phyloP scores from a whole-genome alignment of 1,284 basidiomycete genomes.

The Cutaneotrichosporon mucoides region DNA sequence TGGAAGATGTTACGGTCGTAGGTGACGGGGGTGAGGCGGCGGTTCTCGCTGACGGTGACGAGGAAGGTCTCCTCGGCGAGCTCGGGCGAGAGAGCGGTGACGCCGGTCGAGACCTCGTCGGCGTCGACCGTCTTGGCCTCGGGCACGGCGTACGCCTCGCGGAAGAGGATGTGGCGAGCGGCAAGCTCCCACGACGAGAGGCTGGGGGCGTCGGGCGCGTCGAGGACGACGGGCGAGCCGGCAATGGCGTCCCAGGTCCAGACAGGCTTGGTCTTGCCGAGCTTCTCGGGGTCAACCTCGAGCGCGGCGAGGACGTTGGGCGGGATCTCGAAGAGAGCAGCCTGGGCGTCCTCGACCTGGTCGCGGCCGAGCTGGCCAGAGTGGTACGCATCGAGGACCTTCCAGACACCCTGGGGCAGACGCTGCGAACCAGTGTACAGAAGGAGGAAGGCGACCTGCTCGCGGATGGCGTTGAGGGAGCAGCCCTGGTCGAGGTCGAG shows the following conservation, averaged over 20 bases:
- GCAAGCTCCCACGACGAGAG: slow-evolving; percentile 70
- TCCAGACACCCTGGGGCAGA: slow-evolving; percentile 40
- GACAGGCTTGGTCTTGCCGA: slow-evolving; percentile 37
- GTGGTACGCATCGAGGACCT: slow-evolving; percentile 49
- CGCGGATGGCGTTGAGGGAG: slow-evolving; percentile 40
- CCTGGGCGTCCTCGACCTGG: slow-evolving; percentile 47
- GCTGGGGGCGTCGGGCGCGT: slow-evolving; percentile 39
- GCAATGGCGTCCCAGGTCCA: slow-evolving; percentile 49
- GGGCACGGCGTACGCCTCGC: slow-evolving; percentile 62
- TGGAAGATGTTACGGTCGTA: slow-evolving; percentile 99
- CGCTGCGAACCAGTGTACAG: slow-evolving; percentile 47
- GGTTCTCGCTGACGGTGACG: slow-evolving; percentile 89
- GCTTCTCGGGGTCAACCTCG: slow-evolving; percentile 41
- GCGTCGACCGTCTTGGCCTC: slow-evolving; percentile 44
- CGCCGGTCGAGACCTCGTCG: slow-evolving; percentile 43
- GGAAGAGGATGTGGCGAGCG: slow-evolving; percentile 84
- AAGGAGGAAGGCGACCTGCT: slow-evolving; percentile 49
- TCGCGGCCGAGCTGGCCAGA: slow-evolving; percentile 41
- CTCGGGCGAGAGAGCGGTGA: slow-evolving; percentile 77
- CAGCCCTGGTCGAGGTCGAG: slow-evolving; percentile 38
- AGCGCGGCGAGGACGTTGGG: slow-evolving; percentile 25
- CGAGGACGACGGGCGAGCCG: slow-evolving; percentile 36
- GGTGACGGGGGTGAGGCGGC: slow-evolving; percentile 85
- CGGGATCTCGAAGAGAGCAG: slow-evolving; percentile 38
- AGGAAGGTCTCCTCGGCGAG: slow-evolving; percentile 86